Conservation (phyloP, 2,329 filamentous ascomycete species). For the Kalaharituber pfeilii region DNA sequence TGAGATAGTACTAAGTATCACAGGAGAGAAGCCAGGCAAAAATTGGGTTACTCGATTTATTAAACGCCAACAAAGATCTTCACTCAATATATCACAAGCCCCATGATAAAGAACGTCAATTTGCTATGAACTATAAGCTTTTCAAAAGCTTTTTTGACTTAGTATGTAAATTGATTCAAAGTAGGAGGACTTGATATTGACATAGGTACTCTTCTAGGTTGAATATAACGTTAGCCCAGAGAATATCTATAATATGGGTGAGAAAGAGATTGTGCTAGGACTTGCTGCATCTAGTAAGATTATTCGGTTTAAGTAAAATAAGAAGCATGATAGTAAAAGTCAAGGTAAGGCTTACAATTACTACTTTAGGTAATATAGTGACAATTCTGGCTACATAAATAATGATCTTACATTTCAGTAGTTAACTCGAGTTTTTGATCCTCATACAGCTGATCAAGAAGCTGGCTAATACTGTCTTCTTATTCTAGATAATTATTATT, state of each 20-base stretch:
- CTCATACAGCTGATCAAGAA: not conserved
- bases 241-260: slow-evolving; percentile 5
- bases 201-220: not conserved
- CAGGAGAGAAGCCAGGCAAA: not conserved
- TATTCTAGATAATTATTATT: no score
- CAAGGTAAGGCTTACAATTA: not conserved
- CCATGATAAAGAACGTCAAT: not conserved
- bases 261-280: not conserved
- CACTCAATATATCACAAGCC: not conserved
- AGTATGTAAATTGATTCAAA: not conserved
- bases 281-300: not conserved
- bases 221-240: not conserved
- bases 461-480: not conserved
- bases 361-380: not conserved
- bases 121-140: not conserved
- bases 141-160: not conserved
- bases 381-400: slow-evolving; percentile 3
- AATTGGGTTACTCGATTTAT: not conserved
- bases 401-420: slow-evolving; percentile 1
- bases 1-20: not conserved
- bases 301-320: not conserved
- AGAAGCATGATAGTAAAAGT: slow-evolving; percentile 1
- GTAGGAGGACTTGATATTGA: not conserved
- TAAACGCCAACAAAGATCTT: not conserved
- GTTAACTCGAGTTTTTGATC: not conserved